Evolutionary conservation across 2,329 filamentous ascomycete genomes (phyloP), one percentile per base, ranked within the genome.

Genomic region (Spiromastix sp.): DNA sequence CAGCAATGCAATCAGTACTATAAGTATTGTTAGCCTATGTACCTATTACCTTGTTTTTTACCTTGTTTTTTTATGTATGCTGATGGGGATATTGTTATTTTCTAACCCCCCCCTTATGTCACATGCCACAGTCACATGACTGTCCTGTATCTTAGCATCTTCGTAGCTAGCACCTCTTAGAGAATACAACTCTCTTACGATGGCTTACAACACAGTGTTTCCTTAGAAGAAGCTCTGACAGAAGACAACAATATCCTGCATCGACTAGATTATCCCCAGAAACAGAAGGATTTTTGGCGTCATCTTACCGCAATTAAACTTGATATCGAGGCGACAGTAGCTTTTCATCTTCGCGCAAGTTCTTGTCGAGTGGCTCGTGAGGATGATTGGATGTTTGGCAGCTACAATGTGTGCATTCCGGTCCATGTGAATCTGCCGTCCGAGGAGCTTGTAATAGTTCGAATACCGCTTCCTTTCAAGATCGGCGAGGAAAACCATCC

Each of bases 401-500:
- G 45, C 36, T 49, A 43, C 27, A 49, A 51, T 30, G 42, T 50
- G n/a, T 51, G 47, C 29, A 48, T 52, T 33, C 49, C 46, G 2
- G 36, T 49, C 13, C 43, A 42, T 20, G 19, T 51, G 15, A 17
- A 40, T 9, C 18, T n/a, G 18, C 13, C 12, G 21, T 16, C 29
- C 9, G 29, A 54, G 41, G 57, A 44, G 4, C 39, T 37, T 10
- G 38, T 45, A 4, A 28, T 52, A 5, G 34, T 54, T 19, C 28
- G 49, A 30, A 48, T 53, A 18, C 50, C 45, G 2, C 35, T 54
- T 12, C 47, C 50, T 10, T 52, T 49, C 28, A 40, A 56, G 33
- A 43, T 61, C 4, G 63, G 61, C 7, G 63, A 66, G 36, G 37
- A 35, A 10, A 39, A 30, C 15, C 39, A 50, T 36, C 60, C 60